Evolutionary conservation across 495 filamentous ascomycete genomes (phyloP).

Genomic region (Aspergillus baeticus): DNA sequence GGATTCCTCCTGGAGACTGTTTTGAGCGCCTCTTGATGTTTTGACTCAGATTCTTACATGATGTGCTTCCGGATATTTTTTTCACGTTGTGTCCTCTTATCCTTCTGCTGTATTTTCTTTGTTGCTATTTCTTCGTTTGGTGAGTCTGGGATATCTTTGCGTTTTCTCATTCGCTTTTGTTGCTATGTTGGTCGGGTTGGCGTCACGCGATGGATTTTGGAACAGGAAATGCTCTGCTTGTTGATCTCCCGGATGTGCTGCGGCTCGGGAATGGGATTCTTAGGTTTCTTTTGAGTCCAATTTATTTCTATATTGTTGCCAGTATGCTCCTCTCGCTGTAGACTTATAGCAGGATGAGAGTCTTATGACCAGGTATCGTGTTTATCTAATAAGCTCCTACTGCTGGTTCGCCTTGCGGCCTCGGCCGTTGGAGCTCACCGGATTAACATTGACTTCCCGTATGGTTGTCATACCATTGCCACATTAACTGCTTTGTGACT

Average conservation of each 20-base stretch:
- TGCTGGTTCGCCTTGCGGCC: no score
- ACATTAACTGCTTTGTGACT: no score
- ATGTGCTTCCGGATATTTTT: conserved; percentile 27
- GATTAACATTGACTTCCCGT: no score
- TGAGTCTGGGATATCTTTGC: conserved; percentile 35
- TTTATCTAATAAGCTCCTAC: no score
- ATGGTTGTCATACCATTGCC: no score
- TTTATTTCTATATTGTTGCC: neutral
- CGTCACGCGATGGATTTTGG: conserved; percentile 44
- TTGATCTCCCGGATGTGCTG: conserved; percentile 14
- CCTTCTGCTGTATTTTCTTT: conserved; percentile 32
- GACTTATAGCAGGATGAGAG: no score
- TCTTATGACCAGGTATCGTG: no score
- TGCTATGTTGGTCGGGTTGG: conserved; percentile 35
- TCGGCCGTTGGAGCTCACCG: no score
- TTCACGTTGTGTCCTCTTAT: conserved; percentile 26
- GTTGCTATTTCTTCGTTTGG: conserved; percentile 13
- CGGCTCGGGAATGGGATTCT: conserved; percentile 18
- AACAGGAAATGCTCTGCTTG: conserved; percentile 33
- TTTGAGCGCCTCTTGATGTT: conserved; percentile 22
- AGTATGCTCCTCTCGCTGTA: neutral
- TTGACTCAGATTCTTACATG: conserved; percentile 29
- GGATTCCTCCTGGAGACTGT: conserved; percentile 3
- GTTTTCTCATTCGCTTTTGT: conserved; percentile 26
- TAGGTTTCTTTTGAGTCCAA: neutral